Base-by-base conservation (phyloP, 805 yeast species). In the Limtongozyma cylindracea region DNA sequence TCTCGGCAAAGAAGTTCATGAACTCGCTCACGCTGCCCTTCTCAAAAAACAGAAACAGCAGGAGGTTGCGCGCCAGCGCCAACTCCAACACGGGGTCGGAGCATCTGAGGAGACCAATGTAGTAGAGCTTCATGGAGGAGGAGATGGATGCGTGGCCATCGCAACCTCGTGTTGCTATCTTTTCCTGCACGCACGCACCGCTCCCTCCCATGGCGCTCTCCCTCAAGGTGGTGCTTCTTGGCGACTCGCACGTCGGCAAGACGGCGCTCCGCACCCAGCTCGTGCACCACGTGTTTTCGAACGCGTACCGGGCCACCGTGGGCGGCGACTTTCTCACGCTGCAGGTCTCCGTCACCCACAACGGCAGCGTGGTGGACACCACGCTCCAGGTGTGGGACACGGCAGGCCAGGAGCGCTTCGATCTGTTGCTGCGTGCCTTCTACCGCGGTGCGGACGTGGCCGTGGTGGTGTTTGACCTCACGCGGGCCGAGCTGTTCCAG, bases 1-100 rank as follows among this genome's bases (percentile, higher is more conserved):
- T 88, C 36, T 67, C 76, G 13, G 91, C 61, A 47, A 88, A 82
- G 45, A 88, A 88, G 4, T 91, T 65, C 92, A 84, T 76, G 48
- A 88, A 84, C 46, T 84, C 94, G 11, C 73, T 67, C 13, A 82
- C 93, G 19, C 63, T 53, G 26, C 57, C 47, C 34, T 82, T 59
- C 49, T 84, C 94, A 44, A 88, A 88, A 47, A 76, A 88, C 14
- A 88, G 66, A 47, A 84, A 84, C 32, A 70, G 71, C 13, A 78
- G 58, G 28, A 88, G 56, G 39, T 88, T 95, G 35, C 73, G 64
- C 13, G 80, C 80, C 15, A 72, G 57, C 5, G 78, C 50, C 23
- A 88, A 57, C 45, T 78, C 93, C 20, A 77, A 45, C 11, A 91
- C 69, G 35, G 61, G 60, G 20, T 57, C 64, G 20, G 55, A 58